Evolutionary conservation across 768 basidiomycete genomes (phyloP).

Genomic region (Ramaria sp.): DNA sequence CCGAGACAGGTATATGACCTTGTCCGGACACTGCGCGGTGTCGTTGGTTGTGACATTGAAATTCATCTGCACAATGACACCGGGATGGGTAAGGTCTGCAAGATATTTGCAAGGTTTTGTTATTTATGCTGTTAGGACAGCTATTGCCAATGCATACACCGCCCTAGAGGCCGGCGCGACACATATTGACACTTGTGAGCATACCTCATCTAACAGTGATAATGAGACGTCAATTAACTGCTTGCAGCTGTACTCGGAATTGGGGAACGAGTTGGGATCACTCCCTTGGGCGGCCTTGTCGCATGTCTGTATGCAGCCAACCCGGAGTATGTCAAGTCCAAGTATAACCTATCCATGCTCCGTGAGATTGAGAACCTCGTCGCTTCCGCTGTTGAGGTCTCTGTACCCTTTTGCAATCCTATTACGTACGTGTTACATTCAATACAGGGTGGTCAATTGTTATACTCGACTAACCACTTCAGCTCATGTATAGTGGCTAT

Average conservation of each 20-base stretch:
- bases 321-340: conserved; percentile 98
- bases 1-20: conserved; percentile 98
- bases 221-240: conserved; percentile 8
- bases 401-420: conserved; percentile 95
- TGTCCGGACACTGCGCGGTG: conserved; percentile 89
- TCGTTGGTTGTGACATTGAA: conserved; percentile 96
- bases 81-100: conserved; percentile 64
- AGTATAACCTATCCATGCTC: conserved; percentile 96
- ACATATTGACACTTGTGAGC: conserved; percentile 92
- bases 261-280: conserved; percentile 98
- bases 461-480: neutral
- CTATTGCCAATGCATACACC: conserved; percentile 97
- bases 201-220: neutral
- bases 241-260: conserved; percentile 85
- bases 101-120: neutral
- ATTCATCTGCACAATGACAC: conserved; percentile 98
- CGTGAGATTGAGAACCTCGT: conserved; percentile 98
- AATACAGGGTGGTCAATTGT: neutral
- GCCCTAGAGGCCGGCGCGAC: conserved; percentile 98
- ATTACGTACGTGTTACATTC: conserved; percentile 50
- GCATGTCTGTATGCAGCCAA: conserved; percentile 95
- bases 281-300: conserved; percentile 91
- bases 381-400: conserved; percentile 96
- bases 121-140: conserved; percentile 25
- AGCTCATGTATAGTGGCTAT: conserved; percentile 60